Percentiles rank a stretch among this genome's conserved stretches.
Evolutionary conservation across 225 moss, liverwort and hornwort species (phyloP).

Genomic region (Neckera pumila): DNA sequence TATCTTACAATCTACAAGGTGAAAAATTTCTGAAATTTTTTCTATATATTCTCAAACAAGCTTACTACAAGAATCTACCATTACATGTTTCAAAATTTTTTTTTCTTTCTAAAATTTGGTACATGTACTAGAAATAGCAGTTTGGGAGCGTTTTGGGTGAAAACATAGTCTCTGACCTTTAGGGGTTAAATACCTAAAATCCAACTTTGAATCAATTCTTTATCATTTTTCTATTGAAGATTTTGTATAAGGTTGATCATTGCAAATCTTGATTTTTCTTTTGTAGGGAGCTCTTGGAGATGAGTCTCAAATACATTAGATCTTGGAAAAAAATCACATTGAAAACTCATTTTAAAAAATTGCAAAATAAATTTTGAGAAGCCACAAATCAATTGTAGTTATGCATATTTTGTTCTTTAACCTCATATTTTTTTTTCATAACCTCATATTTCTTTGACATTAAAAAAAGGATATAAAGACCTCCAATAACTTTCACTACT

Average conservation of each 20-base stretch:
- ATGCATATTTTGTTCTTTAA: neutral
- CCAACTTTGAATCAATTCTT: accelerated
- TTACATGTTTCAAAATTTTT: too few species aligned
- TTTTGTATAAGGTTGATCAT: accelerated
- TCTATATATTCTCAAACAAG: too few species aligned
- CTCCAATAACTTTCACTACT: neutral
- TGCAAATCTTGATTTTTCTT: neutral
- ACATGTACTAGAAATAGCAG: too few species aligned
- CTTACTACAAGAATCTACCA: too few species aligned
- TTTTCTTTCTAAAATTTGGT: too few species aligned
- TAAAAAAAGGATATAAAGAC: neutral
- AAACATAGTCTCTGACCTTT: too few species aligned
- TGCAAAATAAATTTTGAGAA: neutral
- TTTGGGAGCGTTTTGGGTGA: too few species aligned
- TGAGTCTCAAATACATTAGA: neutral
- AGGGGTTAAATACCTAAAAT: neutral
- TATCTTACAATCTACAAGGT: too few species aligned
- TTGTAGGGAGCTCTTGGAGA: accelerated
- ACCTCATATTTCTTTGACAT: neutral
- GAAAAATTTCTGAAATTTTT: too few species aligned
- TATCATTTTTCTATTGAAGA: too few species aligned
- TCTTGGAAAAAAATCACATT: accelerated
- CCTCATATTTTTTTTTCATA: too few species aligned
- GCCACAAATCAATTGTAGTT: accelerated
- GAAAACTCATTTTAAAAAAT: neutral